Conservation (phyloP, 179 eudicot genomes). For the Dionaea muscipula region DNA sequence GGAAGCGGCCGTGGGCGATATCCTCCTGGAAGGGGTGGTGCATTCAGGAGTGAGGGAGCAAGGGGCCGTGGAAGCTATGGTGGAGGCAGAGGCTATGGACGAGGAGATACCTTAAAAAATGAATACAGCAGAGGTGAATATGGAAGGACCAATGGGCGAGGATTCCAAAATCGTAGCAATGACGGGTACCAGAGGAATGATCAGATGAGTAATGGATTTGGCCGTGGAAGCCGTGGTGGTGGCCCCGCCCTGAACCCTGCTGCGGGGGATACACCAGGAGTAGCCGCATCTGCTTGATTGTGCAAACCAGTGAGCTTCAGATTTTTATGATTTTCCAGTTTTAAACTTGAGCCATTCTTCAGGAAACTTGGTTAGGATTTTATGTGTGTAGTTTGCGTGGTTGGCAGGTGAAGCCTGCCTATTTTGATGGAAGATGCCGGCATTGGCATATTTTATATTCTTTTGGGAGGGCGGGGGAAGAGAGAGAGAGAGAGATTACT, state of each 20-base stretch:
- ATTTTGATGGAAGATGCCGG: background rate
- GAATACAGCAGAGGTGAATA: slow-evolving; percentile 36
- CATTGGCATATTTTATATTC: background rate
- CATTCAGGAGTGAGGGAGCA: slow-evolving; percentile 51
- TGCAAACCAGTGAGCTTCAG: background rate
- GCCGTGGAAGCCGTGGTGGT: slow-evolving; percentile 40
- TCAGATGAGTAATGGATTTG: slow-evolving; percentile 20
- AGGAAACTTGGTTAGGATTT: background rate
- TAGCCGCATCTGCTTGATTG: slow-evolving; percentile 40
- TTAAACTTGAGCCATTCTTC: background rate
- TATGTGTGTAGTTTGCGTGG: background rate
- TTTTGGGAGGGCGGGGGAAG: background rate
- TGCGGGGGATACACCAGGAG: slow-evolving; percentile 31
- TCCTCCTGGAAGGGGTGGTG: slow-evolving; percentile 47
- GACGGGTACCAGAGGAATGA: slow-evolving; percentile 40
- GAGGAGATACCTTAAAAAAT: slow-evolving; percentile 35
- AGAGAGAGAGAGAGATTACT: background rate
- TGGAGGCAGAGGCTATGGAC: slow-evolving; percentile 46
- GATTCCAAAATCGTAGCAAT: slow-evolving; percentile 32
- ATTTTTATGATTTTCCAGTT: background rate
- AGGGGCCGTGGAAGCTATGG: slow-evolving; percentile 56
- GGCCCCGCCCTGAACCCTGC: slow-evolving; percentile 24
- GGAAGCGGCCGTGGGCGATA: slow-evolving; percentile 51
- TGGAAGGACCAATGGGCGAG: slow-evolving; percentile 34
- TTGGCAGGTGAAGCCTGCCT: background rate